Conservation (phyloP, 1,284 basidiomycete species). For the Tylopilus sp. region DNA sequence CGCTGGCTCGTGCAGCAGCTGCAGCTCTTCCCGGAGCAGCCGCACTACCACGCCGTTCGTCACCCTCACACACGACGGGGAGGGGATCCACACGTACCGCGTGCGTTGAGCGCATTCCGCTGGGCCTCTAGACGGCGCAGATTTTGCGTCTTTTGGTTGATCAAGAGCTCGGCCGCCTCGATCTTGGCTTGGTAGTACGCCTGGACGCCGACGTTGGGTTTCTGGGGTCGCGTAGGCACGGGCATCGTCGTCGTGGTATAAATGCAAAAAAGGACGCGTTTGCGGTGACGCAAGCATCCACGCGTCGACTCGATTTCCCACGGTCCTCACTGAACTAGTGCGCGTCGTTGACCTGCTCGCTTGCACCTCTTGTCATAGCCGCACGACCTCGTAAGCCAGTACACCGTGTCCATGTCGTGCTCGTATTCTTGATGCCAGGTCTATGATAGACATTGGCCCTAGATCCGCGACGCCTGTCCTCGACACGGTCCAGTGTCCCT, state of each 20-base stretch:
- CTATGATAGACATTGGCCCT: too few relatives aligned
- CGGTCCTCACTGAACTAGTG: too few relatives aligned
- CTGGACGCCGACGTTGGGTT: slow-evolving; percentile 65
- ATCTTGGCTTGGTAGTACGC: slow-evolving; percentile 97
- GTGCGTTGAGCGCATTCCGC: slow-evolving; percentile 92
- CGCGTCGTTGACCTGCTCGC: too few relatives aligned
- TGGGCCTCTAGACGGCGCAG: slow-evolving; percentile 94
- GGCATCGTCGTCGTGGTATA: slow-evolving; percentile 45
- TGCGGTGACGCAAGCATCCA: slow-evolving; percentile 19
- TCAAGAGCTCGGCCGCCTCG: slow-evolving; percentile 86
- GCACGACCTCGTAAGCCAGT: too few relatives aligned
- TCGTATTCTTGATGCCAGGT: too few relatives aligned
- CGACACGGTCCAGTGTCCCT: too few relatives aligned
- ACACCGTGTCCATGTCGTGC: too few relatives aligned
- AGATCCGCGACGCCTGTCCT: too few relatives aligned
- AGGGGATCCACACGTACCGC: slow-evolving; percentile 56
- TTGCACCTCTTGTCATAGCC: too few relatives aligned
- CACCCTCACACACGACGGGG: not conserved
- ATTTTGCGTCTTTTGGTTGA: slow-evolving; percentile 97
- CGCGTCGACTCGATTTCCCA: slow-evolving; percentile 10
- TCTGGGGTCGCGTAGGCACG: slow-evolving; percentile 46
- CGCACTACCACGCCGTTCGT: slow-evolving; percentile 53
- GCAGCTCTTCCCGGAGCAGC: slow-evolving; percentile 88
- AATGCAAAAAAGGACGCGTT: not conserved
- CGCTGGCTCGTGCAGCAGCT: slow-evolving; percentile 93